A percentile compares a stretch with the other conserved stretches of the same genome.
These are phyloP conservation scores for Syzygium malaccense DNA, from an alignment of 441 rosid species.

Conservation along the genomic window DNA sequence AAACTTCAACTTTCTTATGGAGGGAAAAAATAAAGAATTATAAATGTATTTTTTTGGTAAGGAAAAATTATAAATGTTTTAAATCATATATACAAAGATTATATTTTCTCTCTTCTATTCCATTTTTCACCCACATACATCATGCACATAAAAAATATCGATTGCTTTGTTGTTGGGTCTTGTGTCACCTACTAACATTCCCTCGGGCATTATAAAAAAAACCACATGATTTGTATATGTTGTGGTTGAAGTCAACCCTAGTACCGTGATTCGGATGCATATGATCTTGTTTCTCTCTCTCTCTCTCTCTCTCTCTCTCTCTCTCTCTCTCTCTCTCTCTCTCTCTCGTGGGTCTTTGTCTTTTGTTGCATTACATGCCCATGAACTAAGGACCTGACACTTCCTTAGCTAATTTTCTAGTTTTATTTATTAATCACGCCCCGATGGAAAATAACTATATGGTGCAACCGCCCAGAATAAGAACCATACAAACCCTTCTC, in stretches of 20 bases:
- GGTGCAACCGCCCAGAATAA: slow-evolving; percentile 11
- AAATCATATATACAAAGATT: not conserved
- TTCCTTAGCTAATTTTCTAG: slow-evolving; percentile 10
- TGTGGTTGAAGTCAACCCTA: slow-evolving; percentile 37
- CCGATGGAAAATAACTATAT: not conserved
- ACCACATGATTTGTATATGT: not conserved
- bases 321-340: not conserved
- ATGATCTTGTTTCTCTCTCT: not conserved
- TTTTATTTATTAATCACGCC: not conserved
- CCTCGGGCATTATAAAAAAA: not conserved
- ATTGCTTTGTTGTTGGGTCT: not conserved
- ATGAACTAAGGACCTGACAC: slow-evolving; percentile 20
- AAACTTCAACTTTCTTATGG: not conserved
- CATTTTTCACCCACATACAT: not conserved
- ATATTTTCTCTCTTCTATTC: not conserved
- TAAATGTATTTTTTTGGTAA: too few species aligned
- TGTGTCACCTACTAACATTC: not conserved
- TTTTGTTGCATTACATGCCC: slow-evolving; percentile 30
- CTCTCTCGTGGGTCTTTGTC: not conserved
- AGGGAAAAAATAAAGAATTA: not conserved
- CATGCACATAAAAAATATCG: not conserved
- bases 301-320: not conserved
- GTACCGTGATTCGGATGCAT: slow-evolving; percentile 12
- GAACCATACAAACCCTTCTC: not conserved
- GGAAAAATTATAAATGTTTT: not conserved